Evolutionary conservation across 805 yeast genomes (phyloP), one percentile per base, ranked within the genome.

Genomic region (Wickerhamomyces mucosus): DNA sequence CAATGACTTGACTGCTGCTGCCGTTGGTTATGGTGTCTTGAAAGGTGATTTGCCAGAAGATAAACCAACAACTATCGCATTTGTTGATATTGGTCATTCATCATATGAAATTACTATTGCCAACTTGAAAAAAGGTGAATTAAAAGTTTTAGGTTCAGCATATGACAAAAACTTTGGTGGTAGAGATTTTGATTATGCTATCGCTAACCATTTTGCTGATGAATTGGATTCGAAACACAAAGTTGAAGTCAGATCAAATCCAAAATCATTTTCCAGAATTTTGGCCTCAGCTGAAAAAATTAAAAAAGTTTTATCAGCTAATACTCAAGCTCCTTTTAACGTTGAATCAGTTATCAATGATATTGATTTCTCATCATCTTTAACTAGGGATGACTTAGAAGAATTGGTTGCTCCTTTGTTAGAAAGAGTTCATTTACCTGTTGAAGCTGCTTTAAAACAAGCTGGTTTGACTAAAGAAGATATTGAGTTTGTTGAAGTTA

Each of bases 11-110:
- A 88, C 97, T 36, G 97, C 98, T 39, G 98, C 98, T 40, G 97
- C 96, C 51, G 95, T 92, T 44, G 94, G 96, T 50, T 94, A 92
- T 68, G 98, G 98, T 70, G 96, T 92, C 39, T 92, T 92, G 80
- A 88, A 92, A 75, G 73, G 82, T 45, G 96, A 89, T 56, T 72
- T 92, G 52, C 96, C 97, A 52, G 97, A 86, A 61, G 95, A 84
- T 51, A 81, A 79, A 60, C 79, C 88, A 54, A 78, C 81, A 67
- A 80, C 73, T 53, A 81, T 92, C 48, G 96, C 94, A 31, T 83
- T 92, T 51, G 78, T 92, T 38, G 99, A 92, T 62, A 83, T 94
- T 61, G 99, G 99, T 50, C 95, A 92, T 70, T 85, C 97, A 27
- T 75, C 95, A 31, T 89, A 75, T 71, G 83, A 92, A 44, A 94